Base-by-base conservation (phyloP, 2,329 filamentous ascomycete genomes). In the Fusarium zealandicum region DNA sequence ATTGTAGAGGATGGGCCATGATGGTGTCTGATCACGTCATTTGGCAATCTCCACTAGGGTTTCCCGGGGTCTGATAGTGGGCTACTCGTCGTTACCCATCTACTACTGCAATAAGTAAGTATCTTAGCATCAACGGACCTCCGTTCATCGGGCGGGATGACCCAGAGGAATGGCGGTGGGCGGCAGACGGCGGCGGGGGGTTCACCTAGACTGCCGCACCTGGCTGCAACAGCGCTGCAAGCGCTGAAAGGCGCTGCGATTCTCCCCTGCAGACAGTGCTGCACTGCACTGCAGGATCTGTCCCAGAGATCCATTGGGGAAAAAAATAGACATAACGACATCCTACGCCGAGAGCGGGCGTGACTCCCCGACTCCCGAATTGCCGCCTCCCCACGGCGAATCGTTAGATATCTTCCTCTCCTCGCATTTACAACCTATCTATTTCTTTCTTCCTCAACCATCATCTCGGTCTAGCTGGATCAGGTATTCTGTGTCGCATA, bases 1-100 rank as follows among this genome's bases (percentile, higher is more conserved):
- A 43, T 42, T 39, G 51, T 28, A 49, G 51, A 46, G 44, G 51
- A 65, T 65, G 61, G 54, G 51, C 56, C 49, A 59, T 59, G 49
- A 61, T 62, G 48, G 65, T 63, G 56, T 46, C 38, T 37, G 59
- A 68, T 67, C 66, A 68, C 66, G 66, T 68, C 66, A 68, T 68
- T 66, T 58, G 18, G 6, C 13, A 16, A 35, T 44, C 61, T 48
- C 66, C 66, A 68, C 66, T 36, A 12, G 35, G 17, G 11, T 45
- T 49, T 64, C 43, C 25, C 35, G 47, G 45, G 43, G 36, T 38
- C 13, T 56, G 57, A 41, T 68, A 67, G 45, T 18, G 38, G 30
- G 32, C 16, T 68, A 68, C 65, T 51, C n/a, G 10, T 28, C 5
- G 11, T 32, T n/a, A 18, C 31, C 40, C 30, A 27, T 8, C 5